Evolutionary conservation across 768 basidiomycete genomes (phyloP), one percentile per base, ranked within the genome.

Genomic region (Russula sp.): DNA sequence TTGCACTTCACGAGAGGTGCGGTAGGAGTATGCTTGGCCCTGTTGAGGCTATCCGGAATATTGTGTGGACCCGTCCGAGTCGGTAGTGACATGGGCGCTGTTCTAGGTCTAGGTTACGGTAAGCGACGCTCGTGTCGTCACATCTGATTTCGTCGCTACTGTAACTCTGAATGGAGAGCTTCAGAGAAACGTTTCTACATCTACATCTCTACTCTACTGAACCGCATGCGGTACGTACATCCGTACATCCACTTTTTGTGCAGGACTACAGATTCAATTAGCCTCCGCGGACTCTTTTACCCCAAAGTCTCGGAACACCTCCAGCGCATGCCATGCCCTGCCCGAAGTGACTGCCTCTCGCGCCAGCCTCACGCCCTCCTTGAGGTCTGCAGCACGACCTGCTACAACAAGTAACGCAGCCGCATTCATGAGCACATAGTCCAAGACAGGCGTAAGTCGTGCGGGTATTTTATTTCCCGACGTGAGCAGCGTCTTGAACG

Each of bases 361-460:
- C 28, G 92, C 94, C 67, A 89, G 69, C 64, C 77, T 75, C 0
- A 89, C 85, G 2, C 93, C 94, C 20, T 92, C 82, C 69, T 81
- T 80, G 72, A 83, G 92, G 70, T 84, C 82, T 36, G 73, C 73
- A 24, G 89, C 93, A 51, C 88, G 62, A 6, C 94, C 94, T 7
- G 92, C 86, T 4, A 98, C 85, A 30, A 94, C 86, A 48, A 99
- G 77, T 62, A 98, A 73, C 16, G 94, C 95, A 5, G 94, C 87
- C 3, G 95, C 84, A 71, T 99, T 98, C 77, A 98, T 77, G 63
- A 94, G 76, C 64, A 98, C 92, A 73, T 94, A 98, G 71, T 97
- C 87, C 55, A 86, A 75, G 42, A 96, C 81, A 0, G 94, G 82
- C 10, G 76, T 78, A 63, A 93, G 73, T 5, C 74, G 75, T 59